phyloP scores from a whole-genome alignment of 192 early-diverging fungal species.

The Funneliformis geosporum region DNA sequence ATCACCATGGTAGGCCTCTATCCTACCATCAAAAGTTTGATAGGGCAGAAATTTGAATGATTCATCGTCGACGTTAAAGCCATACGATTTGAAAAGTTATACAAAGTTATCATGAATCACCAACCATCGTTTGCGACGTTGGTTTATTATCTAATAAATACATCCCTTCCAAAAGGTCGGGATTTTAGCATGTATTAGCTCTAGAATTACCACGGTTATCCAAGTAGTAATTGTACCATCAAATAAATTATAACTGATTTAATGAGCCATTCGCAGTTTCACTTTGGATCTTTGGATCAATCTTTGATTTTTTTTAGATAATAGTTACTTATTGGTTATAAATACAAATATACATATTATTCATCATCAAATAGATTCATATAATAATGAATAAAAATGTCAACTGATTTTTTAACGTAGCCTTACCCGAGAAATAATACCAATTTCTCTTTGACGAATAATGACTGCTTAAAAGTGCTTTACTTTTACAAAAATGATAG shows the following conservation, averaged over 20 bases:
- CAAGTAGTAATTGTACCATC: conserved; percentile 74
- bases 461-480: too few species aligned
- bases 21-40: conserved; percentile 80
- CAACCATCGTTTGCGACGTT: conserved; percentile 44
- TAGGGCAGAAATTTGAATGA: conserved; percentile 88
- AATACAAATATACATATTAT: too few species aligned
- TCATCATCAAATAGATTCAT: too few species aligned
- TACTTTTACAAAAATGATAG: too few species aligned
- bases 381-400: too few species aligned
- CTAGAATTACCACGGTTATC: conserved; percentile 83
- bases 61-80: conserved; percentile 71
- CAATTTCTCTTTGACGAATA: too few species aligned
- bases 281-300: conserved; percentile 28
- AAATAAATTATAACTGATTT: conserved; percentile 88
- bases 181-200: conserved; percentile 74
- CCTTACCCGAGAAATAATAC: too few species aligned
- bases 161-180: conserved; percentile 68
- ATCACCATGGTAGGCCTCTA: conserved; percentile 76
- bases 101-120: conserved; percentile 73
- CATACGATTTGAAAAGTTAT: conserved; percentile 61
- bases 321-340: too few species aligned
- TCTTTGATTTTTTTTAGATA: too few species aligned
- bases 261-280: conserved; percentile 84
- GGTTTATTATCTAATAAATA: conserved; percentile 77
- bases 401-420: too few species aligned